Evolutionary conservation across 441 rosid genomes (phyloP).

Genomic region (Gossypium trilobum): DNA sequence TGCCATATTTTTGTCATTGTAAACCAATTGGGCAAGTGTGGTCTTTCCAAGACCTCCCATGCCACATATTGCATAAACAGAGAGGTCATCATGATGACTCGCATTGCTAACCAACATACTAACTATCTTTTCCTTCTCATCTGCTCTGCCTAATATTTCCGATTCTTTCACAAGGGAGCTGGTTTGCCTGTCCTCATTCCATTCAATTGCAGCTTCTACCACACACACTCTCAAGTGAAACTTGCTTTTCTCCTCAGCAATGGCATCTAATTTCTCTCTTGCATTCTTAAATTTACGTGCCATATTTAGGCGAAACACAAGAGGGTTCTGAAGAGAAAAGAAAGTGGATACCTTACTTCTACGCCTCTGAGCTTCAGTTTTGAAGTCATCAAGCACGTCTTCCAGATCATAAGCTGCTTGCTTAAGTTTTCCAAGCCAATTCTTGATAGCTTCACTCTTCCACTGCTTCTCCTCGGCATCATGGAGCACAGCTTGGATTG

Average conservation of each 20-base stretch:
- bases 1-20: background rate
- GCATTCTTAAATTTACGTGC: background rate
- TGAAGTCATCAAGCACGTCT: background rate
- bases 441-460: background rate
- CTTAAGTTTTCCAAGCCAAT: no score
- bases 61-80: background rate
- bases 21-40: background rate
- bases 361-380: background rate
- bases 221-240: no score
- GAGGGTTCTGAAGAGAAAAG: background rate
- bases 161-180: background rate
- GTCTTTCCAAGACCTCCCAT: conserved; percentile 4
- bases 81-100: background rate
- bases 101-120: background rate
- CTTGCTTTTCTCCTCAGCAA: no score
- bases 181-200: background rate
- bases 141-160: background rate
- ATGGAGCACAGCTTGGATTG: background rate
- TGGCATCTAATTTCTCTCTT: no score
- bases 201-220: background rate
- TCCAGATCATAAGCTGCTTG: background rate
- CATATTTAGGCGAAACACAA: background rate
- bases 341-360: background rate
- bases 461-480: background rate
- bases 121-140: background rate